A percentile compares a stretch with the other conserved stretches of the same genome.
Evolutionary conservation across 169 alveolate genomes (phyloP).

Genomic region (Cryptosporidium sp.): DNA sequence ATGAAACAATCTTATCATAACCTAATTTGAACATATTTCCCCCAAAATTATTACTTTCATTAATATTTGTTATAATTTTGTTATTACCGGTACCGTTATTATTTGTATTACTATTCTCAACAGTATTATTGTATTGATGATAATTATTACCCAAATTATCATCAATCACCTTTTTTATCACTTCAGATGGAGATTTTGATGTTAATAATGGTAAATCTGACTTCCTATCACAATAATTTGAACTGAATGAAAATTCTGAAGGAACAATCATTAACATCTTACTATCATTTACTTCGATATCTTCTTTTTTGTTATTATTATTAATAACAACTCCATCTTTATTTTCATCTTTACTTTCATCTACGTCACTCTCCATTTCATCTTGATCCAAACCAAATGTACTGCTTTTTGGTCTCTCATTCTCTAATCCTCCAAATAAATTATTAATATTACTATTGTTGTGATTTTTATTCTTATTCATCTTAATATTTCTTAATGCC

Average conservation of each 20-base stretch:
- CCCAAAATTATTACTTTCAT: neutral
- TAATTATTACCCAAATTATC: conserved; percentile 1
- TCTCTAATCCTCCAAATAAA: neutral
- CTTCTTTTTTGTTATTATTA: neutral
- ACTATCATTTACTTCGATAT: neutral
- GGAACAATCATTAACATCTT: conserved; percentile 1
- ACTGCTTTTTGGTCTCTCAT: neutral
- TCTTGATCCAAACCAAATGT: neutral
- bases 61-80: neutral
- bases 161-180: neutral
- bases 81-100: neutral
- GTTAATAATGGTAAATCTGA: neutral
- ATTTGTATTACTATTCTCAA: neutral
- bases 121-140: neutral
- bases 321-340: neutral
- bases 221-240: neutral
- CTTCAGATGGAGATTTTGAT: neutral
- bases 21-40: neutral
- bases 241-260: conserved; percentile 41
- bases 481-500: conserved; percentile 34
- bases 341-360: neutral
- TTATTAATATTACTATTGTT: neutral
- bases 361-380: neutral
- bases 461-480: neutral
- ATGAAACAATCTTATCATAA: neutral